Evolutionary conservation across 768 basidiomycete genomes (phyloP).

Genomic region (Lactarius hatsudake): DNA sequence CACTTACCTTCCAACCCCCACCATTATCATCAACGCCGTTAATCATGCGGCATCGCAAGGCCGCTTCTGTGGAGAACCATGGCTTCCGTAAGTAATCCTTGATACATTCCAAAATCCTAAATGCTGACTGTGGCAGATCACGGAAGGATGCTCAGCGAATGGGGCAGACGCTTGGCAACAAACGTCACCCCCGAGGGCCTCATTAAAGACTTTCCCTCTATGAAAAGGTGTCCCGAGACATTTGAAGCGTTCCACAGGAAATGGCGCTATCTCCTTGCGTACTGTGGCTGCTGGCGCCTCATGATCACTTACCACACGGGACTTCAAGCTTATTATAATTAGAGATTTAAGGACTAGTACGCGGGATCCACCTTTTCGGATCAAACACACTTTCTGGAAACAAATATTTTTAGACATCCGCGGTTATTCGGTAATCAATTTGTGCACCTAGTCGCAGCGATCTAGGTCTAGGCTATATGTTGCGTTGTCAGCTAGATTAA

Average conservation of each 20-base stretch:
- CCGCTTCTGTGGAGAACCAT: conserved; percentile 65
- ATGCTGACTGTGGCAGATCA: conserved; percentile 25
- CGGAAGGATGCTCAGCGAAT: conserved; percentile 32
- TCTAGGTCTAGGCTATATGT: too few relatives aligned
- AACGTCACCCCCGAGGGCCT: conserved; percentile 57
- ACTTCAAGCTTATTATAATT: too few relatives aligned
- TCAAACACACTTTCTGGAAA: too few relatives aligned
- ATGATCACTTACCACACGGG: conserved; percentile 32
- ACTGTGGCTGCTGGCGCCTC: conserved; percentile 72
- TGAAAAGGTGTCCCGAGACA: conserved; percentile 48
- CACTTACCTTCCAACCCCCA: too few relatives aligned
- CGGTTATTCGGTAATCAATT: too few relatives aligned
- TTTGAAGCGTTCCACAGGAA: conserved; percentile 70
- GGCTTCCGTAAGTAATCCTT: conserved; percentile 56
- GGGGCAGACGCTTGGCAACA: conserved; percentile 33
- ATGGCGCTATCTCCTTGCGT: conserved; percentile 78
- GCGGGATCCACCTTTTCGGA: too few relatives aligned
- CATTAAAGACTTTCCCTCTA: conserved; percentile 51
- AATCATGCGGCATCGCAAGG: too few relatives aligned
- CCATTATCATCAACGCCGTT: too few relatives aligned
- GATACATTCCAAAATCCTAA: not conserved
- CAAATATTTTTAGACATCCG: too few relatives aligned
- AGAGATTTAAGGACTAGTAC: too few relatives aligned
- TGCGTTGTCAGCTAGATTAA: too few relatives aligned
- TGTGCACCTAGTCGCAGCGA: too few relatives aligned